Base-by-base conservation (phyloP, 768 basidiomycete genomes). In the Termitomyces sp. region DNA sequence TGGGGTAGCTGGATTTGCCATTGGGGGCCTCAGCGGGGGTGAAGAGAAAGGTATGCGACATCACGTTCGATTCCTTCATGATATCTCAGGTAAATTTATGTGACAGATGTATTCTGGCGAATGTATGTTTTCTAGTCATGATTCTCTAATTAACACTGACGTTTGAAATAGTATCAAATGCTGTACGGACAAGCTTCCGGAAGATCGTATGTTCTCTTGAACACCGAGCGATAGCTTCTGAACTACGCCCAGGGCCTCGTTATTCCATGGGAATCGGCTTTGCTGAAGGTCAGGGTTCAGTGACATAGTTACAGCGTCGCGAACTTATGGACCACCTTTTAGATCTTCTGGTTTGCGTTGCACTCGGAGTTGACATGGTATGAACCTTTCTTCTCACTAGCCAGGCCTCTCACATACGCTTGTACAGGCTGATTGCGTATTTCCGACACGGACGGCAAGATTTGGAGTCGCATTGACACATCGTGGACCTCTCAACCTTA, bases 181-280 rank as follows among this genome's bases (percentile, higher is more conserved):
- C 66, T 95, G 93, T 63, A 79, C 91, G 13, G 85, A 83, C 38
- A 85, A 79, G 63, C 74, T 95, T 5, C 93, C 93, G 3, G 75
- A 78, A 66, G 91, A 94, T 62, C 80, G 89, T 90, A 63, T 62
- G 88, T 73, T 10, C 13, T 25, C 32, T 36, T 40, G 44, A 45
- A 50, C 55, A 50, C 31, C 43, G 51, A 31, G 13, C 29, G 18
- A 35, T 25, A 35, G 32, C 44, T 38, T 45, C 50, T 66, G 45
- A 69, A 55, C 29, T 27, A 47, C 46, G 38, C 12, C 39, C 56
- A 92, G 91, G 90, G 42, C 92, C 93, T 9, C 80, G 92, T 60
- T 96, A 95, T 71, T 86, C 88, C 4, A 96, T 96, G 93, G 94
- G 92, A 1, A 81, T 95, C 40, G 92, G 93, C 9, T 94, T 92